These are phyloP conservation scores for Eucalyptus decipiens DNA, from an alignment of 345 rosid species.

Conservation along the genomic window DNA sequence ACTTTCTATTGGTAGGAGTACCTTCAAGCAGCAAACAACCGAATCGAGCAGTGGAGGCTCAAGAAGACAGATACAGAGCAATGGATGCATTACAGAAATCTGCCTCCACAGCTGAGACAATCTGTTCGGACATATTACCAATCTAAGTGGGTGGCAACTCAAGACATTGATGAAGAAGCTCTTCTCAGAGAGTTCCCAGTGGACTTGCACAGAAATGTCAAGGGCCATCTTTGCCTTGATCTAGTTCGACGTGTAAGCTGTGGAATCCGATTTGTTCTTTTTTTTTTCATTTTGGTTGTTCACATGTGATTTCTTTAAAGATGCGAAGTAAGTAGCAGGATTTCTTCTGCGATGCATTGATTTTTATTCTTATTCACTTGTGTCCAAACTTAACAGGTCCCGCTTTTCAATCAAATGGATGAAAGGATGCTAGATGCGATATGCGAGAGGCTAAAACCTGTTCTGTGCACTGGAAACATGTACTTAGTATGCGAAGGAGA, in stretches of 20 bases:
- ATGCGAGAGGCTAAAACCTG: conserved; percentile 8
- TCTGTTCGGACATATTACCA: conserved; percentile 42
- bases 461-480: neutral
- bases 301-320: neutral
- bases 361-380: neutral
- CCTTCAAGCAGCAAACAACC: conserved; percentile 47
- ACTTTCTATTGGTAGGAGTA: conserved; percentile 25
- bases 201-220: conserved; percentile 59
- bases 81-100: conserved; percentile 28
- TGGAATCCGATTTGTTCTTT: neutral
- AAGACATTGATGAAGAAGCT: conserved; percentile 60
- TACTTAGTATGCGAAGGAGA: conserved; percentile 10
- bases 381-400: neutral
- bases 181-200: conserved; percentile 43
- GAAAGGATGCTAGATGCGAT: conserved; percentile 7
- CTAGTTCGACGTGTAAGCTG: conserved; percentile 60
- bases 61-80: conserved; percentile 31
- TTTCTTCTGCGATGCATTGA: neutral
- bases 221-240: conserved; percentile 64
- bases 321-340: neutral
- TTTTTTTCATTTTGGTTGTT: neutral
- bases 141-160: conserved; percentile 60
- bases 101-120: conserved; percentile 36
- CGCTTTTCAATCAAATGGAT: conserved; percentile 11
- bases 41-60: conserved; percentile 65